Base-by-base conservation (phyloP, 1,284 basidiomycete species). In the Acaromyces ingoldii region DNA sequence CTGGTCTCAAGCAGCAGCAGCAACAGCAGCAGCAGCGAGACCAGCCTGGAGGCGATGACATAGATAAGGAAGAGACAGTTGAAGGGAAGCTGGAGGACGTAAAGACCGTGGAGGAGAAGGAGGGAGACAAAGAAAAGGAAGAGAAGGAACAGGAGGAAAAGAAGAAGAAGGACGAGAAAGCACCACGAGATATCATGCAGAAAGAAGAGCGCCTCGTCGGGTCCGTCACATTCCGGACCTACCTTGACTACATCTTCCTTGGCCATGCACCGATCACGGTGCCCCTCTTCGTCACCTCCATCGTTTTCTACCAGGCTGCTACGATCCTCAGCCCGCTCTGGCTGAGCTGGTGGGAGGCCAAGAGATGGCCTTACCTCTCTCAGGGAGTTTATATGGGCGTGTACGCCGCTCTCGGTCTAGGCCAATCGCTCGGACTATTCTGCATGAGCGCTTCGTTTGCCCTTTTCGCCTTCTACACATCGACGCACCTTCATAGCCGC, bases 31-130 rank as follows among this genome's bases (percentile, higher is more conserved):
- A 72, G 30, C 57, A 76, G 71, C n/a, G n/a, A n/a, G n/a, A n/a
- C n/a, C n/a, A n/a, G n/a, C n/a, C n/a, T n/a, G n/a, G n/a, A n/a
- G n/a, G n/a, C n/a, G n/a, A n/a, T n/a, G n/a, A n/a, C n/a, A 65
- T 70, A 44, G 68, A 72, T 49, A 37, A 22, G 51, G 49, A 45
- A 72, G 57, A 60, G 4, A 56, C 22, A 3, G 67, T 46, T 2
- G 36, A 57, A 19, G 56, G 6, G 5, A 11, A 60, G 79, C 62
- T 17, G 28, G 17, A 9, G n/a, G 7, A 37, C 22, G 41, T 72
- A 78, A 1, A 72, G 74, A 24, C 67, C 67, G 36, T 65, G 75
- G 13, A 74, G 77, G 45, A 76, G 78, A 40, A 79, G 75, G 51
- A 53, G 30, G 22, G 22, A 4, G 49, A n/a, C 26, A 25, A 41